Conservation (phyloP, 176 grass and related monocot species). For the Secale cereale region DNA sequence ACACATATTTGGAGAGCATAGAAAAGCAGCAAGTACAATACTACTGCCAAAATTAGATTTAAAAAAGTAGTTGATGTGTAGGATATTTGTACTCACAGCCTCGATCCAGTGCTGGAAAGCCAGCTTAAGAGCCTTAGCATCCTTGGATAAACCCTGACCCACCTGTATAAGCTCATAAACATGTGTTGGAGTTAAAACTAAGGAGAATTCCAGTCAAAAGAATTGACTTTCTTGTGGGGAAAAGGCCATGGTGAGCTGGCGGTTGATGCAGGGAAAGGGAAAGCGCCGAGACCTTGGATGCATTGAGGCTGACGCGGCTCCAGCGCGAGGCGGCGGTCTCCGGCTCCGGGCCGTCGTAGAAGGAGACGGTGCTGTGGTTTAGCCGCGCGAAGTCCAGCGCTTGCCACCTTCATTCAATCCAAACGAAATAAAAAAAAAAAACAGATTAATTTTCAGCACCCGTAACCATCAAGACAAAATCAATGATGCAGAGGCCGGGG, state of each 20-base stretch:
- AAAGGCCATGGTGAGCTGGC: background rate
- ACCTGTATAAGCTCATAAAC: constrained; percentile 38
- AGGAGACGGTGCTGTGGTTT: constrained; percentile 74
- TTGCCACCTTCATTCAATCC: constrained; percentile 65
- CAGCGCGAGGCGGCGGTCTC: constrained; percentile 79
- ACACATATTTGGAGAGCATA: background rate
- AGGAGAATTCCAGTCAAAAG: background rate
- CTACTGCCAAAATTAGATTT: background rate
- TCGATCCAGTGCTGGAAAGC: constrained; percentile 99
- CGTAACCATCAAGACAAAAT: background rate
- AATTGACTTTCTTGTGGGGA: background rate
- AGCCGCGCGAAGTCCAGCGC: constrained; percentile 65
- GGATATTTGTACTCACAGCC: constrained; percentile 60
- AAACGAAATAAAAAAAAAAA: background rate
- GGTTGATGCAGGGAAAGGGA: background rate
- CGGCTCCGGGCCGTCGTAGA: constrained; percentile 69
- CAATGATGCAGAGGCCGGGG: no score
- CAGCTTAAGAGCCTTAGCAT: constrained; percentile 65
- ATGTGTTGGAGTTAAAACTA: background rate
- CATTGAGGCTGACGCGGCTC: constrained; percentile 77
- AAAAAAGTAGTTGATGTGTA: background rate
- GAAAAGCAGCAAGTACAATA: background rate
- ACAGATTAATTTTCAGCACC: background rate
- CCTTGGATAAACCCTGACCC: constrained; percentile 73
- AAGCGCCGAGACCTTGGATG: constrained; percentile 58